A percentile compares a stretch with the other conserved stretches of the same genome.
These are phyloP conservation scores for Epithemia pelagica DNA, from an alignment of 108 stramenopile genomes.

Conservation along the genomic window DNA sequence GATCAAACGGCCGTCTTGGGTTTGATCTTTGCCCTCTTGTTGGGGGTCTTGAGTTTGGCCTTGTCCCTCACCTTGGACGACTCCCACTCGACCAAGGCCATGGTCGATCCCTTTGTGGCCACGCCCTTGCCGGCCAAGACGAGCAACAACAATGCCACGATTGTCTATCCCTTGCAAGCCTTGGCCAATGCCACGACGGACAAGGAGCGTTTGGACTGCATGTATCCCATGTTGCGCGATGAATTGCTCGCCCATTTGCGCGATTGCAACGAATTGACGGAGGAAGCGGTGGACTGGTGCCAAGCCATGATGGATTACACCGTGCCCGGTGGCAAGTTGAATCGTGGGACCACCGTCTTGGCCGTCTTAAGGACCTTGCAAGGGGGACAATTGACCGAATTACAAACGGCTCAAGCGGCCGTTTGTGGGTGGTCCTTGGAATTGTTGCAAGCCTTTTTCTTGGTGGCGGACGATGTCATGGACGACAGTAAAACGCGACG, in stretches of 20 bases:
- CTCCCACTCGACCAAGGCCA: not conserved
- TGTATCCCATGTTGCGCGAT: constrained; percentile 41
- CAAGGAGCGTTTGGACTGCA: constrained; percentile 1
- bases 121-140: not conserved
- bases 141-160: not conserved
- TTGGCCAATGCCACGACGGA: constrained; percentile 2
- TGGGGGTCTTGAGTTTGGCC: not conserved
- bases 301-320: constrained; percentile 83
- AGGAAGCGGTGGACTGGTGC: constrained; percentile 45
- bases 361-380: constrained; percentile 17
- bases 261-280: constrained; percentile 51
- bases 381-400: not conserved
- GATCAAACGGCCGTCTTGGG: not conserved
- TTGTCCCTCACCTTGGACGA: not conserved
- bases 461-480: constrained; percentile 99
- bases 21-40: not conserved
- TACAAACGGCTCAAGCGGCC: constrained; percentile 20
- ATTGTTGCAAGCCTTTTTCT: constrained; percentile 95
- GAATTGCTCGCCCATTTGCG: constrained; percentile 37
- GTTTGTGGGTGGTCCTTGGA: constrained; percentile 96
- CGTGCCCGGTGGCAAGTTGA: constrained; percentile 91
- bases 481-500: constrained; percentile 94
- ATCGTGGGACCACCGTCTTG: constrained; percentile 80
- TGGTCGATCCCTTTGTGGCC: not conserved
- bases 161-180: constrained; percentile 2